Conservation (phyloP, 1,139 yeast genomes). For the Sugiyamaella neomexicana region DNA sequence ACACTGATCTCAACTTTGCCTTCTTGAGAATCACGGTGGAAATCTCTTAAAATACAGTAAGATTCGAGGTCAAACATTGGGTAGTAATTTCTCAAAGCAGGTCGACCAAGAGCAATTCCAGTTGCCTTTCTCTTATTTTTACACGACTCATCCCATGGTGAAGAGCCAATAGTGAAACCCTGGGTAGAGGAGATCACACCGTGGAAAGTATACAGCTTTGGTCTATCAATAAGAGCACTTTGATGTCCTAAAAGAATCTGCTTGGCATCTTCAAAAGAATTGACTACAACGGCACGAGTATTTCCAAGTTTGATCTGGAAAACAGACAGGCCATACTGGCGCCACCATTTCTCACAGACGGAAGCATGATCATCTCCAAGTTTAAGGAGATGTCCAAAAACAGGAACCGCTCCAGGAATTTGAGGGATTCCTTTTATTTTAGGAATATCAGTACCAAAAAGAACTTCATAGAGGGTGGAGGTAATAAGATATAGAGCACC, state of each 20-base stretch:
- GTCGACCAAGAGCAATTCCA: slow-evolving; percentile 47
- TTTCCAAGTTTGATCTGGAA: slow-evolving; percentile 61
- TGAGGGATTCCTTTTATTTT: slow-evolving; percentile 45
- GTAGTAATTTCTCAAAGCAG: slow-evolving; percentile 33
- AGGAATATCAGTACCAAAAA: slow-evolving; percentile 32
- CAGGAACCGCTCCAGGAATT: slow-evolving; percentile 42
- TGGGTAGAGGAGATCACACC: slow-evolving; percentile 56
- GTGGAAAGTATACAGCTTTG: slow-evolving; percentile 61
- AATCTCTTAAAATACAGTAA: slow-evolving; percentile 29
- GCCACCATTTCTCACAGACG: slow-evolving; percentile 32
- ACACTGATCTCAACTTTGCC: slow-evolving; percentile 44
- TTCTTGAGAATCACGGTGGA: slow-evolving; percentile 24
- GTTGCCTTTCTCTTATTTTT: slow-evolving; percentile 53
- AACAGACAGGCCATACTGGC: slow-evolving; percentile 35
- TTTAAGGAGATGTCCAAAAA: slow-evolving; percentile 29
- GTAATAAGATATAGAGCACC: slow-evolving; percentile 6
- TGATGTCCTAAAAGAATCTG: slow-evolving; percentile 54
- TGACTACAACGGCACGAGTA: slow-evolving; percentile 55
- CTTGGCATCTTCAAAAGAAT: slow-evolving; percentile 52
- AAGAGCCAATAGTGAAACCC: slow-evolving; percentile 67
- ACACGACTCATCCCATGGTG: slow-evolving; percentile 59
- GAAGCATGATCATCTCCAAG: slow-evolving; percentile 33
- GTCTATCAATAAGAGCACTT: slow-evolving; percentile 58
- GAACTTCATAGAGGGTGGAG: slow-evolving; percentile 20
- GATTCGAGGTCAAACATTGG: slow-evolving; percentile 47